These are phyloP conservation scores for Wickerhamomyces chaumierensis DNA, from an alignment of 805 yeast genomes.

Conservation along the genomic window DNA sequence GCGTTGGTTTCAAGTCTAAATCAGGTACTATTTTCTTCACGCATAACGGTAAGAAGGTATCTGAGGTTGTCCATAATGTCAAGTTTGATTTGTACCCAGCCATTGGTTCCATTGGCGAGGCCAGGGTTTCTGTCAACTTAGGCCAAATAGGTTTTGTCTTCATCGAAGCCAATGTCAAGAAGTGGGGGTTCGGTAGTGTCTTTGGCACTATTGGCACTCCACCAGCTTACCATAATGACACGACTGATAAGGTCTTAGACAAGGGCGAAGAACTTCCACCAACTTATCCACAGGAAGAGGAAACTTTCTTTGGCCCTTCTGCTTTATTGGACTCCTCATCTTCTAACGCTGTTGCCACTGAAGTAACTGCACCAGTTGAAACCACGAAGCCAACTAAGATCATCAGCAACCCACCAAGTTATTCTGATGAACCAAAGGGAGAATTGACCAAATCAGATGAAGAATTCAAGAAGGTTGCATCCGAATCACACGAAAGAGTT, in stretches of 20 bases:
- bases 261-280: constrained; percentile 71
- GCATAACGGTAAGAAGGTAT: constrained; percentile 81
- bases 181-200: constrained; percentile 59
- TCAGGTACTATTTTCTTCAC: constrained; percentile 88
- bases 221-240: constrained; percentile 32
- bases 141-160: constrained; percentile 79
- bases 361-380: not conserved
- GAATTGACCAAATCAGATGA: constrained; percentile 2
- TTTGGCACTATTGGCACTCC: constrained; percentile 34
- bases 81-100: constrained; percentile 72
- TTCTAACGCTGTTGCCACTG: not conserved
- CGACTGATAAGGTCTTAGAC: constrained; percentile 52
- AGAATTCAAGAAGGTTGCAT: constrained; percentile 3
- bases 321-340: constrained; percentile 6
- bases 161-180: constrained; percentile 75
- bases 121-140: constrained; percentile 76
- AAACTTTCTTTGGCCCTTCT: constrained; percentile 46
- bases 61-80: constrained; percentile 74
- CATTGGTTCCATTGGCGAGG: constrained; percentile 73
- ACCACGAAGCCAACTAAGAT: constrained; percentile 4
- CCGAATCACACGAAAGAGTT: constrained; percentile 10
- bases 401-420: constrained; percentile 17
- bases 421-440: constrained; percentile 16
- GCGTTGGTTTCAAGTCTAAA: constrained; percentile 77
- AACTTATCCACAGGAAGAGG: constrained; percentile 49